phyloP scores from a whole-genome alignment of 2,329 filamentous ascomycete species.

The Fusarium sp. region DNA sequence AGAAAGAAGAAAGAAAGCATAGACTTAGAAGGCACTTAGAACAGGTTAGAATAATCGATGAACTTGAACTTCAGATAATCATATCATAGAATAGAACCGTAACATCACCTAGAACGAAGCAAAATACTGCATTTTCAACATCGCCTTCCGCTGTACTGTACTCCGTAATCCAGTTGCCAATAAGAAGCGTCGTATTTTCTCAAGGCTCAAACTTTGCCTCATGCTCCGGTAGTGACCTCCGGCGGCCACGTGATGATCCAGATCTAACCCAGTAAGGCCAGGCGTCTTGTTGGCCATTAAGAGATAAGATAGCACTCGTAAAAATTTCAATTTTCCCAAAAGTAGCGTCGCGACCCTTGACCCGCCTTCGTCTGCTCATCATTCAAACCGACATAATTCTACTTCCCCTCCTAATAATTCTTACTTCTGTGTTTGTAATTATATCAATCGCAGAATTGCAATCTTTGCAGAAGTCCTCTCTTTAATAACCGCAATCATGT shows the following conservation, averaged over 20 bases:
- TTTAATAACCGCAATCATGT: slow-evolving; percentile 45
- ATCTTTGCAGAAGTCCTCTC: slow-evolving; percentile 10
- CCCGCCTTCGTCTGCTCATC: slow-evolving; percentile 22
- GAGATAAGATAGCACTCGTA: slow-evolving; percentile 25
- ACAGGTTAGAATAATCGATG: neutral
- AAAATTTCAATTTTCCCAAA: slow-evolving; percentile 27
- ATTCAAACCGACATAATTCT: slow-evolving; percentile 23
- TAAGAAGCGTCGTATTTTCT: neutral
- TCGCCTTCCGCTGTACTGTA: neutral
- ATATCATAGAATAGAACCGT: slow-evolving; percentile 7
- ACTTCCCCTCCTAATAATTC: slow-evolving; percentile 15
- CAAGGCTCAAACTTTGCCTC: neutral
- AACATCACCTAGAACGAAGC: neutral
- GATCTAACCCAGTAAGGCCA: slow-evolving; percentile 7
- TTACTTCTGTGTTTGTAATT: slow-evolving; percentile 19
- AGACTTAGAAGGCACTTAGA: neutral
- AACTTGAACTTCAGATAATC: neutral
- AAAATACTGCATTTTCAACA: slow-evolving; percentile 6
- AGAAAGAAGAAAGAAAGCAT: neutral
- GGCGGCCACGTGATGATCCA: slow-evolving; percentile 22
- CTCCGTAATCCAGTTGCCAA: no score
- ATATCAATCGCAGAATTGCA: slow-evolving; percentile 23
- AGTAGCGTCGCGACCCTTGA: slow-evolving; percentile 28
- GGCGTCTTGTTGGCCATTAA: slow-evolving; percentile 15
- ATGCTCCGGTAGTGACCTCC: neutral